These are phyloP conservation scores for Penicillium canariense DNA, from an alignment of 495 filamentous ascomycete genomes.

Conservation along the genomic window DNA sequence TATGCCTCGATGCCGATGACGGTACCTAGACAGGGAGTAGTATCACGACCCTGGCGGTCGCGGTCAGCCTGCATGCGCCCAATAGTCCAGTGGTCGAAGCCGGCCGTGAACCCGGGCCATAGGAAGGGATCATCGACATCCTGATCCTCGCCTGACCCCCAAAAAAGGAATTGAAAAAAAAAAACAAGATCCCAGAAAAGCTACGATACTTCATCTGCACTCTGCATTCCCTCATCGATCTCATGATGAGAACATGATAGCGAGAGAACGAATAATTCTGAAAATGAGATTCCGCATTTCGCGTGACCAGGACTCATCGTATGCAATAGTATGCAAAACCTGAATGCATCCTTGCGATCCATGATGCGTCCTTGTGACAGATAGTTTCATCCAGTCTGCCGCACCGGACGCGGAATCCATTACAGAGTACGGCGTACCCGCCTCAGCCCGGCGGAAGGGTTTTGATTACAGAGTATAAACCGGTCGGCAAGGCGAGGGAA, in stretches of 20 bases:
- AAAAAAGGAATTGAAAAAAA: too few species aligned
- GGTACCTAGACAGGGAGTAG: conserved; percentile 5
- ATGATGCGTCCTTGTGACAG: conserved; percentile 20
- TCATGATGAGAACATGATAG: too few species aligned
- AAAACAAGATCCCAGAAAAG: too few species aligned
- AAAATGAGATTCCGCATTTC: too few species aligned
- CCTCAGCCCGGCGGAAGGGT: too few species aligned
- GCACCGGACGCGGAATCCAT: conserved; percentile 11
- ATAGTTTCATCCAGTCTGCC: conserved; percentile 6
- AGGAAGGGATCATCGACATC: conserved; percentile 21
- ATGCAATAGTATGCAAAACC: conserved; percentile 2
- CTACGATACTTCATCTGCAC: too few species aligned
- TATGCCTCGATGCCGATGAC: conserved; percentile 15
- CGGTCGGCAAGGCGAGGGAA: neutral
- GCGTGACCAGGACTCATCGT: too few species aligned
- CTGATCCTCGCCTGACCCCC: too few species aligned
- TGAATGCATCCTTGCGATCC: conserved; percentile 8
- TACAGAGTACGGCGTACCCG: too few species aligned
- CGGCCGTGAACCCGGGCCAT: conserved; percentile 9
- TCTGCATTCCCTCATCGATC: too few species aligned
- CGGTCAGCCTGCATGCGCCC: conserved; percentile 27
- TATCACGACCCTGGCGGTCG: conserved; percentile 24
- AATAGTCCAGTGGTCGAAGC: conserved; percentile 28
- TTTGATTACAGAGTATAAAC: too few species aligned
- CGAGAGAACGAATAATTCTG: too few species aligned